Conservation (phyloP, 108 stramenopile genomes). For the Skeletonema menzelii region DNA sequence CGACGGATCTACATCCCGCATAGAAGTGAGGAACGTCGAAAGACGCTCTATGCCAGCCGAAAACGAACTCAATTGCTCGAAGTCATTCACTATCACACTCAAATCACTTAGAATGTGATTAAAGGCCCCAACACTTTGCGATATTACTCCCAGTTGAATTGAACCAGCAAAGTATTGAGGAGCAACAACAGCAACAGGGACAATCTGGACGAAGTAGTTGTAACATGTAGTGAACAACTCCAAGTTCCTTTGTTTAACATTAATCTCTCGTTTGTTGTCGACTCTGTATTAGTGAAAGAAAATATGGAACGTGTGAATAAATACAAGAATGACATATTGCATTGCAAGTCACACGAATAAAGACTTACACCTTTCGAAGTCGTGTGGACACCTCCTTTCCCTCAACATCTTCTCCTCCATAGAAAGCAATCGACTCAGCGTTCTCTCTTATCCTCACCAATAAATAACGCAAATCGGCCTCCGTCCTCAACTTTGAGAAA, state of each 20-base stretch:
- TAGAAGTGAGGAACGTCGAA: conserved; percentile 73
- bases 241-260: conserved; percentile 79
- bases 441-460: conserved; percentile 91
- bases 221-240: conserved; percentile 94
- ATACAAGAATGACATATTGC: neutral
- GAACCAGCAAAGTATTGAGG: conserved; percentile 90
- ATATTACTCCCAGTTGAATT: conserved; percentile 92
- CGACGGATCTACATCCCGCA: conserved; percentile 61
- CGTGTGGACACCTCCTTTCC: conserved; percentile 61
- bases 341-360: neutral
- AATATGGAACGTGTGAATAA: neutral
- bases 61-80: conserved; percentile 87
- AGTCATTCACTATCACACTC: conserved; percentile 90
- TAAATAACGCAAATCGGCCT: conserved; percentile 92
- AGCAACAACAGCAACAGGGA: conserved; percentile 92
- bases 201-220: conserved; percentile 86
- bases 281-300: conserved; percentile 14
- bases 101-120: conserved; percentile 78
- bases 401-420: conserved; percentile 90
- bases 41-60: conserved; percentile 92
- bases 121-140: conserved; percentile 78
- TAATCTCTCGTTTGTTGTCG: conserved; percentile 76
- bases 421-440: conserved; percentile 96
- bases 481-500: conserved; percentile 73
- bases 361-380: conserved; percentile 52